Percentiles rank a stretch among this genome's conserved stretches.
phyloP scores from a whole-genome alignment of 257 asterid genomes.

The Solanum rostratum region DNA sequence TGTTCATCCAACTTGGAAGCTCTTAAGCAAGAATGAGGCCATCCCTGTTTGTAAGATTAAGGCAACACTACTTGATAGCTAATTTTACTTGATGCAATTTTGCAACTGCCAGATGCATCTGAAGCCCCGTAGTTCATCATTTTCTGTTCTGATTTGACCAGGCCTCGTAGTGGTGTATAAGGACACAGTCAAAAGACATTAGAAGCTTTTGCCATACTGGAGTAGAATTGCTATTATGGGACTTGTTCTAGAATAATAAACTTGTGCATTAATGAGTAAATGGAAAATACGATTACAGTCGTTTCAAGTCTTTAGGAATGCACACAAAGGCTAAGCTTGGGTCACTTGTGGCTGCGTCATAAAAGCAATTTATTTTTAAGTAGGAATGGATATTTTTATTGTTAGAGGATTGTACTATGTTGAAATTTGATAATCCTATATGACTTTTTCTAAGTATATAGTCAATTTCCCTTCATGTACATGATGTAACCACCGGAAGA shows the following conservation, averaged over 20 bases:
- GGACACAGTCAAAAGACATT: neutral
- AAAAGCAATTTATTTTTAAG: neutral
- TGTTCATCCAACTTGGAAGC: slow-evolving; percentile 74
- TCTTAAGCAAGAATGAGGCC: slow-evolving; percentile 56
- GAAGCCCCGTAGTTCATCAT: neutral
- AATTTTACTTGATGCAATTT: neutral
- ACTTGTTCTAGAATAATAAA: neutral
- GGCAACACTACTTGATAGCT: slow-evolving; percentile 19
- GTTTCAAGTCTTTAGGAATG: neutral
- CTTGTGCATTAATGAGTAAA: neutral
- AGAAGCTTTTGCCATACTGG: neutral
- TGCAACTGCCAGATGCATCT: neutral
- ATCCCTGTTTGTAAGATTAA: slow-evolving; percentile 81
- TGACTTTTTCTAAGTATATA: neutral
- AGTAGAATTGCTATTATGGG: neutral
- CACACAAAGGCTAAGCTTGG: neutral
- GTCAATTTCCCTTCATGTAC: neutral
- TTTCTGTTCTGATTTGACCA: neutral
- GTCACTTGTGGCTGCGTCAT: neutral
- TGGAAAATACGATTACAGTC: neutral
- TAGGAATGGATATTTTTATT: neutral
- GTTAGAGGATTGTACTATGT: neutral
- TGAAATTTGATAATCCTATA: neutral
- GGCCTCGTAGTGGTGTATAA: neutral
- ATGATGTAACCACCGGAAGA: neutral